Base-by-base conservation (phyloP, 2,329 filamentous ascomycete genomes). In the Diaporthe citriasiana region DNA sequence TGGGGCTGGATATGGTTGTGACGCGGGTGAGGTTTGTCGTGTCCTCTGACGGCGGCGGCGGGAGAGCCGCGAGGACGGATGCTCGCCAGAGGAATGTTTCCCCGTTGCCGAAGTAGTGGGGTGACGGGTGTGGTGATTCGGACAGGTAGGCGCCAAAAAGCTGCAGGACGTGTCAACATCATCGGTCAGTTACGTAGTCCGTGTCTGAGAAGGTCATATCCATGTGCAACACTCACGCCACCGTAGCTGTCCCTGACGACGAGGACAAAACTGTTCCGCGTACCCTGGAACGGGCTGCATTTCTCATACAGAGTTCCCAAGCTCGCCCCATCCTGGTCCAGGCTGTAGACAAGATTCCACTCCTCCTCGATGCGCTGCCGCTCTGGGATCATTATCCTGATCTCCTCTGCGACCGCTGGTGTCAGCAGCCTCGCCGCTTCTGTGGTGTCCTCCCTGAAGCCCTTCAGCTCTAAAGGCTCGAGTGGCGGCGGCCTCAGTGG, bases 111-210 rank as follows among this genome's bases (percentile, higher is more conserved):
- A 94, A 99, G 86, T 98, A 99, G 76, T 95, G 93, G 3, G 94
- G 85, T 1, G 91, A 87, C 0, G 95, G 94, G 78, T 93, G 94
- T 15, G 96, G 95, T 68, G 93, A 88, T 82, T 99, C 96, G 70
- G 95, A 97, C 71, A 98, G 90, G 82, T 98, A 98, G 70, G 95
- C 95, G 80, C 97, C 97, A 82, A 99, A 99, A 55, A 95, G 89
- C 89, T 93, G 76, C 17, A 53, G 15, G 35, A 22, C 4, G 25
- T 51, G 19, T 22, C 19, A 65, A 22, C 22, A 19, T 25, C 4
- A 22, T 33, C 22, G 12, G 10, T 40, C 27, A 55, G 59, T 47
- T 27, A 27, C 22, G 38, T 47, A 45, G 22, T 17, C 45, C 35
- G 35, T n/a, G 12, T 38, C 4, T 50, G 56, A 76, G 27, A 17